A percentile compares a stretch with the other conserved stretches of the same genome.
These are phyloP conservation scores for Talaromyces proteolyticus DNA, from an alignment of 495 filamentous ascomycete species.

Conservation along the genomic window DNA sequence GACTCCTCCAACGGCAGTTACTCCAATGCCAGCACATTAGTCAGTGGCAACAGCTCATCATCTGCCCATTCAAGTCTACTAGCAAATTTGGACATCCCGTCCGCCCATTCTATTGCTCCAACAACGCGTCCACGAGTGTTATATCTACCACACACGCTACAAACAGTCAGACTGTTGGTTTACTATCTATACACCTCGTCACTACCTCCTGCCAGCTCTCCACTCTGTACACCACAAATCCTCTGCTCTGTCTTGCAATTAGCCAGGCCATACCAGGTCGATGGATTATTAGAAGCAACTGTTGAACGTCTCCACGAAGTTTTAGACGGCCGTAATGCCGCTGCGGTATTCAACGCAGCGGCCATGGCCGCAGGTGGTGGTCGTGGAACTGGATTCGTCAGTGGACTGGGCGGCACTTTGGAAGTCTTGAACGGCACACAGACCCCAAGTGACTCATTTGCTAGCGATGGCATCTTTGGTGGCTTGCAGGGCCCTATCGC, in stretches of 20 bases:
- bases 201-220: slow-evolving; percentile 65
- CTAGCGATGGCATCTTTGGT: slow-evolving; percentile 3
- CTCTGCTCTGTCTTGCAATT: slow-evolving; percentile 93
- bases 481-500: slow-evolving; percentile 26
- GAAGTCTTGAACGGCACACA: slow-evolving; percentile 37
- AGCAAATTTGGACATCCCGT: slow-evolving; percentile 36
- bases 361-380: slow-evolving; percentile 97
- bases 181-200: slow-evolving; percentile 91
- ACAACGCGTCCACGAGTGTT: slow-evolving; percentile 74
- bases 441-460: background rate
- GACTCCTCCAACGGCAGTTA: slow-evolving; percentile 44
- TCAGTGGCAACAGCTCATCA: slow-evolving; percentile 28
- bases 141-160: slow-evolving; percentile 87
- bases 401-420: slow-evolving; percentile 37
- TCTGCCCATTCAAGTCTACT: slow-evolving; percentile 38
- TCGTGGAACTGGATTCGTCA: slow-evolving; percentile 51
- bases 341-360: slow-evolving; percentile 95
- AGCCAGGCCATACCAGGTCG: slow-evolving; percentile 85
- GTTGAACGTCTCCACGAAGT: slow-evolving; percentile 88
- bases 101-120: slow-evolving; percentile 54
- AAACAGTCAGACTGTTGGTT: slow-evolving; percentile 80
- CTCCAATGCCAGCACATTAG: slow-evolving; percentile 54
- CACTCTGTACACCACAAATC: slow-evolving; percentile 90
- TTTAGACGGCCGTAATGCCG: slow-evolving; percentile 88
- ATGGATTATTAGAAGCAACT: slow-evolving; percentile 85